Evolutionary conservation across 2,329 filamentous ascomycete species (phyloP).

Genomic region (Neonectria coccinea): DNA sequence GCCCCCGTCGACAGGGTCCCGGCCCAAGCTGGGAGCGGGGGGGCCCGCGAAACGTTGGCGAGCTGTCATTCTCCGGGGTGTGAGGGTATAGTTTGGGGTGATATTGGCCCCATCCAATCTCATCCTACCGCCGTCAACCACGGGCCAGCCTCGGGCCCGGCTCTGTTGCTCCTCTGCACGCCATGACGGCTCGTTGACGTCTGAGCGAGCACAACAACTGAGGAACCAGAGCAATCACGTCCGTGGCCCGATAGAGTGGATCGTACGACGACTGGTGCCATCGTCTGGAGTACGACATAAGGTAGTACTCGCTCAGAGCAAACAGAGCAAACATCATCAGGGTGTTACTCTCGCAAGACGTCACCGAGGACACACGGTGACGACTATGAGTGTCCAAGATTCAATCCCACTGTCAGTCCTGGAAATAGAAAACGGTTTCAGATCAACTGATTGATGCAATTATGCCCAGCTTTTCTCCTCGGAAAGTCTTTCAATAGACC

Average conservation of each 20-base stretch:
- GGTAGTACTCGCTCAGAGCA: neutral
- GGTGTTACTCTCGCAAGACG: constrained; percentile 6
- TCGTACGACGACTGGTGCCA: constrained; percentile 10
- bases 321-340: neutral
- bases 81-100: constrained; percentile 2
- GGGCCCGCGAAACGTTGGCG: constrained; percentile 21
- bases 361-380: neutral
- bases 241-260: neutral
- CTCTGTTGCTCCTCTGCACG: constrained; percentile 17
- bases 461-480: constrained; percentile 14
- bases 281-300: neutral
- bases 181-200: constrained; percentile 19
- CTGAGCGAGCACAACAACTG: neutral
- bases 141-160: constrained; percentile 20
- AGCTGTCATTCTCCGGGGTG: constrained; percentile 35
- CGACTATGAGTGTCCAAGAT: constrained; percentile 10
- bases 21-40: constrained; percentile 12
- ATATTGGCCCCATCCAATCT: constrained; percentile 13
- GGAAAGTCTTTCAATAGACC: constrained; percentile 5
- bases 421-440: constrained; percentile 12
- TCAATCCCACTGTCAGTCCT: constrained; percentile 2
- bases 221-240: neutral
- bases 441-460: constrained; percentile 27
- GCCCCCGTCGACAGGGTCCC: constrained; percentile 8
- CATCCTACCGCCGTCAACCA: constrained; percentile 23